These are phyloP conservation scores for Crithidia fasciculata DNA, from an alignment of 208 protist species.

Conservation along the genomic window DNA sequence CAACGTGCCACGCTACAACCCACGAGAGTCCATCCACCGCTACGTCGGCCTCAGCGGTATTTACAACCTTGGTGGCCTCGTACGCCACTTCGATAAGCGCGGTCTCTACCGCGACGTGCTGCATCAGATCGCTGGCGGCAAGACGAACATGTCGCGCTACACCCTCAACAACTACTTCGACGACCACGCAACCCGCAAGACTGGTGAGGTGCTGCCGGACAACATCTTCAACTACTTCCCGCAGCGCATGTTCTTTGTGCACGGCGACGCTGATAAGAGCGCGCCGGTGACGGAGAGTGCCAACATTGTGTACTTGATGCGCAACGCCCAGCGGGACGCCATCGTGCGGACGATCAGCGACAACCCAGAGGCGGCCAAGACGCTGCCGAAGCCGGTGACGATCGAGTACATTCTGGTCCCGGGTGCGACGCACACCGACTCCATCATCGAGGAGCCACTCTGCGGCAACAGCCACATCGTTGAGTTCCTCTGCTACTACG, in stretches of 20 bases:
- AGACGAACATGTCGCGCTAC: conserved; percentile 57
- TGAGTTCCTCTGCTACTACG: conserved; percentile 77
- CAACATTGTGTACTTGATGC: conserved; percentile 74
- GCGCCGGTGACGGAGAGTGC: conserved; percentile 79
- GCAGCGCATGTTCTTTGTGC: conserved; percentile 78
- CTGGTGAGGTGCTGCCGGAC: conserved; percentile 76
- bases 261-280: conserved; percentile 82
- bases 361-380: conserved; percentile 30
- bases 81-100: conserved; percentile 57
- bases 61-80: conserved; percentile 76
- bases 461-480: conserved; percentile 66
- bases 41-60: conserved; percentile 89
- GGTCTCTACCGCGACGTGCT: conserved; percentile 74
- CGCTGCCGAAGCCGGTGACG: conserved; percentile 39
- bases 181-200: conserved; percentile 32
- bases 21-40: conserved; percentile 71
- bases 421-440: conserved; percentile 78
- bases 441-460: conserved; percentile 85
- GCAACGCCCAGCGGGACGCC: conserved; percentile 60
- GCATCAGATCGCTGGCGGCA: conserved; percentile 65
- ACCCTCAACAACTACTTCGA: conserved; percentile 81
- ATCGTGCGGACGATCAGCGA: conserved; percentile 35
- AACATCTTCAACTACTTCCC: conserved; percentile 89
- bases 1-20: conserved; percentile 87
- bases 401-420: conserved; percentile 78